Conservation (phyloP, 441 rosid species). For the Erodium chrysanthum region DNA sequence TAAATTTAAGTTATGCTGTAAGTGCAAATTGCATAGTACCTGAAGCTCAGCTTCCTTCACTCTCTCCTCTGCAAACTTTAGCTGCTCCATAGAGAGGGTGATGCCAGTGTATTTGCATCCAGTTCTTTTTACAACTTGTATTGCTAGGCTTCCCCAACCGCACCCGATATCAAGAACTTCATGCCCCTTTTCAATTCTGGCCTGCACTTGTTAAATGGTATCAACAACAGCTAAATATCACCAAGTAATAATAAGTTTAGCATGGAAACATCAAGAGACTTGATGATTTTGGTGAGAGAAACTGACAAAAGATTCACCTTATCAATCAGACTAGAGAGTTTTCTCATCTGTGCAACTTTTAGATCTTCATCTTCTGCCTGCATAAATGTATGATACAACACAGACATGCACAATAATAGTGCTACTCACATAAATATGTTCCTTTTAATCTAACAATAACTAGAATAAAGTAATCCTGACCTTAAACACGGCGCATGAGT, state of each 20-base stretch:
- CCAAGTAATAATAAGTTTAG: constrained; percentile 15
- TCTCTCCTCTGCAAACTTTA: no score
- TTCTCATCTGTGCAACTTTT: constrained; percentile 60
- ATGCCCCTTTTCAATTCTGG: constrained; percentile 46
- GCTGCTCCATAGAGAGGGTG: no score
- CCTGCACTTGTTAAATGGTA: constrained; percentile 31
- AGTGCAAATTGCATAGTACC: no score
- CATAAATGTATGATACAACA: background rate
- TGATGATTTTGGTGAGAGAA: background rate
- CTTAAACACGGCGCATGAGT: constrained; percentile 80
- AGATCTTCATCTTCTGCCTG: constrained; percentile 54
- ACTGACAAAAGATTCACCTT: constrained; percentile 34
- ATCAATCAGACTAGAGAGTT: constrained; percentile 50
- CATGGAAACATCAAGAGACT: background rate
- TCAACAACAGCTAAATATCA: background rate
- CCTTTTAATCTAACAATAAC: background rate
- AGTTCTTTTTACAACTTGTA: no score
- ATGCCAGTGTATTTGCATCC: no score
- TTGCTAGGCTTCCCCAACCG: no score
- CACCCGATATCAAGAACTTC: no score
- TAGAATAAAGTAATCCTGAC: constrained; percentile 18
- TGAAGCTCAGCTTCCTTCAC: no score
- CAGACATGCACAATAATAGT: background rate
- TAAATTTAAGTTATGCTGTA: no score
- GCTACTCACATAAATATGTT: background rate